phyloP scores from a whole-genome alignment of 805 yeast species.

The Candida khao-thaluensis region DNA sequence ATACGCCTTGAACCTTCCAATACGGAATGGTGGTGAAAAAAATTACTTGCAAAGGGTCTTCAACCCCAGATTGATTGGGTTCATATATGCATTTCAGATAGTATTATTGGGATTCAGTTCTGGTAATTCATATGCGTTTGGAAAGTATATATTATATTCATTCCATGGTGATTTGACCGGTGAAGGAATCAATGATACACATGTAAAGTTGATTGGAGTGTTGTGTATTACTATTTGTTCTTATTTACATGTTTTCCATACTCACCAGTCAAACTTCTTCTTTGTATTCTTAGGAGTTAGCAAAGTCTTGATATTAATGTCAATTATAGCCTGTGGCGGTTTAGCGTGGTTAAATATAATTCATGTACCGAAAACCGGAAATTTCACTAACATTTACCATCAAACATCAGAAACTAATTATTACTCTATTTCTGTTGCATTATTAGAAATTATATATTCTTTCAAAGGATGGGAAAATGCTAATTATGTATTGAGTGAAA shows the following conservation, averaged over 20 bases:
- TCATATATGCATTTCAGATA: slow-evolving; percentile 48
- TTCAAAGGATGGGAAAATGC: slow-evolving; percentile 74
- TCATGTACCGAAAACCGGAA: slow-evolving; percentile 19
- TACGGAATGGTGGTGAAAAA: slow-evolving; percentile 43
- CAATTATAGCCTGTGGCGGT: slow-evolving; percentile 50
- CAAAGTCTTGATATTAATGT: slow-evolving; percentile 49
- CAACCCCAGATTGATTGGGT: slow-evolving; percentile 37
- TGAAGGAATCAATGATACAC: slow-evolving; percentile 23
- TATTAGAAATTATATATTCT: slow-evolving; percentile 59
- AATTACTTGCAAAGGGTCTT: slow-evolving; percentile 39
- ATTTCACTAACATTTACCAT: slow-evolving; percentile 37
- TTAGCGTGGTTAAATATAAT: slow-evolving; percentile 36
- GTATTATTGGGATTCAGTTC: slow-evolving; percentile 62
- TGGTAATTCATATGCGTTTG: slow-evolving; percentile 65
- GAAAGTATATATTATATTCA: slow-evolving; percentile 51
- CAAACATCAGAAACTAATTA: slow-evolving; percentile 27
- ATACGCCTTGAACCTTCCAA: slow-evolving; percentile 40
- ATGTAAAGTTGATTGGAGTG: slow-evolving; percentile 50
- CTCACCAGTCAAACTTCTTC: slow-evolving; percentile 49
- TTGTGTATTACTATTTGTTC: slow-evolving; percentile 46
- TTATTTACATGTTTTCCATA: slow-evolving; percentile 48
- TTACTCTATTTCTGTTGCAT: slow-evolving; percentile 55
- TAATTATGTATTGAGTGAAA: slow-evolving; percentile 59
- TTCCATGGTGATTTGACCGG: slow-evolving; percentile 25
- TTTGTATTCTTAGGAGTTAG: slow-evolving; percentile 55